These are phyloP conservation scores for Wickerhamiella allomyrinae DNA, from an alignment of 805 yeast species.

Conservation along the genomic window DNA sequence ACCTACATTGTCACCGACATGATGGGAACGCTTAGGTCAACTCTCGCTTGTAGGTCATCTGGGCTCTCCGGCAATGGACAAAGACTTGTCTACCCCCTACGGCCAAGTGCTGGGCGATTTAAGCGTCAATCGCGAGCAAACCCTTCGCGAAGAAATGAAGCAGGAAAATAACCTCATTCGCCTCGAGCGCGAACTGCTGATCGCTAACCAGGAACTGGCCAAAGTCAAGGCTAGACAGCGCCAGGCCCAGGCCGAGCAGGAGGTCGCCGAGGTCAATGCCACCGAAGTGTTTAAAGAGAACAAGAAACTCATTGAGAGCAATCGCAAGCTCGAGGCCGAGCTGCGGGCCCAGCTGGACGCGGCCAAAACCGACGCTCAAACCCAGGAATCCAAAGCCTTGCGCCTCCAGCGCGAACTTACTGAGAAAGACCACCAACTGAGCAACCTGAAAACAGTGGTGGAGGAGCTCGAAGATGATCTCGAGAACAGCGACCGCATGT, in stretches of 20 bases:
- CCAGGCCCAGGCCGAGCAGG: background rate
- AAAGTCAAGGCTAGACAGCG: background rate
- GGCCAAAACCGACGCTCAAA: background rate
- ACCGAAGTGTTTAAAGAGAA: background rate
- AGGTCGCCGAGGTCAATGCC: background rate
- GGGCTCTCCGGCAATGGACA: too few relatives aligned
- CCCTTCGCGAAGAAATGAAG: background rate
- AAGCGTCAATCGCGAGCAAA: background rate
- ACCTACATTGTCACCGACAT: conserved; percentile 1
- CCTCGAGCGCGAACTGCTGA: background rate
- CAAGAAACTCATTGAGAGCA: background rate
- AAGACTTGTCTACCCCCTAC: too few relatives aligned
- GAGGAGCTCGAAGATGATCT: conserved; percentile 1
- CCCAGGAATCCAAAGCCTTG: background rate
- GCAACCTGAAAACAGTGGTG: background rate
- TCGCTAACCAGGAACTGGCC: background rate
- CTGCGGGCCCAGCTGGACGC: background rate
- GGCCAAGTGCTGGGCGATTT: background rate
- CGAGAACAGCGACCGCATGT: background rate
- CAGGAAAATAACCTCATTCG: background rate
- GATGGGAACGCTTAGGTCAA: conserved; percentile 1
- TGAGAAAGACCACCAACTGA: background rate
- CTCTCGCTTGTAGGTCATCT: too few relatives aligned
- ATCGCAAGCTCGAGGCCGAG: background rate
- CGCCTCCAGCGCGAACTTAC: background rate